Evolutionary conservation across 2,329 filamentous ascomycete species (phyloP), one percentile per base, ranked within the genome.

Genomic region (Fonsecaea multimorphosa): DNA sequence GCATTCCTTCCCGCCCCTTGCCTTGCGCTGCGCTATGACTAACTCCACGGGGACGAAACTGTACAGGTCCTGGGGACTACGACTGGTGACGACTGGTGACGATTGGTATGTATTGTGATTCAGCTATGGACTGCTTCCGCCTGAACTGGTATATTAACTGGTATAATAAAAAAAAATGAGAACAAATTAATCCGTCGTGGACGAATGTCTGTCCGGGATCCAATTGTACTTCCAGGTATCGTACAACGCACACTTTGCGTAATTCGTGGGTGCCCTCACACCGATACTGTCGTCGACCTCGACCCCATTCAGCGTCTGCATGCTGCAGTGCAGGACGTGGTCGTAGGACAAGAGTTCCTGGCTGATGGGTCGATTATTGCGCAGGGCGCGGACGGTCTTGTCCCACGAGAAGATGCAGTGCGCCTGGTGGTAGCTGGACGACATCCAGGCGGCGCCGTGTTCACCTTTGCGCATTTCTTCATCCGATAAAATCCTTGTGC

Each of bases 361-460:
- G 56, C 67, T 70, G 27, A 70, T 56, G 7, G 55, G 56, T n/a
- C 53, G 36, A 32, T 68, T 61, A 61, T 68, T 68, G 27, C 68
- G 66, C 59, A 70, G 57, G 16, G 68, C 68, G 44, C 68, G 61
- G 24, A 70, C 58, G 31, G 68, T 58, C 49, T 68, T 68, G 46
- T 67, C 63, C 68, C 68, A 70, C 7, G 66, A 65, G 58, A 70
- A 70, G 64, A 70, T 64, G 54, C 68, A 68, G 53, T 70, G 68
- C 27, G 63, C 63, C 61, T 68, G 61, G 58, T 70, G 68, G 31
- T 68, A 70, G 32, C 59, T 62, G 29, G 58, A 58, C 32, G 64
- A 53, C 57, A 70, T 68, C 53, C 63, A 68, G 8, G 67, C 64
- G 19, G 40, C 38, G 27, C 58, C 58, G 61, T 70, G 66, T 19